phyloP scores from a whole-genome alignment of 352 stramenopile species.

The Phytophthora gonapodyides region DNA sequence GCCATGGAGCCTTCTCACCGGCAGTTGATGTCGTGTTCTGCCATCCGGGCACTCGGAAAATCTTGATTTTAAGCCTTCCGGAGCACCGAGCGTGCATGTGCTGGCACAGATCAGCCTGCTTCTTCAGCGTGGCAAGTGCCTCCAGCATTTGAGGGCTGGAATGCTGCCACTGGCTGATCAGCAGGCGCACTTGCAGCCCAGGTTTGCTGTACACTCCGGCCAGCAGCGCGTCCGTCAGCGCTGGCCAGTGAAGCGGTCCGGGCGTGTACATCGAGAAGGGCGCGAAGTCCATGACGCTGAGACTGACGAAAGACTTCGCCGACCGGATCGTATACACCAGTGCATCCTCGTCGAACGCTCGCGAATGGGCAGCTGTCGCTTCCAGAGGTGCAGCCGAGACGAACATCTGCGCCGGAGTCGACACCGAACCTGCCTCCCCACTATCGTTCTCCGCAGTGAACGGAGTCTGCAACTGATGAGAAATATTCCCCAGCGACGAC shows the following conservation, averaged over 20 bases:
- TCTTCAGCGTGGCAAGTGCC: conserved; percentile 48
- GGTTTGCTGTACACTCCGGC: conserved; percentile 58
- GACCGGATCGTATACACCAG: conserved; percentile 76
- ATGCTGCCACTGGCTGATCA: conserved; percentile 84
- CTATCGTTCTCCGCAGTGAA: conserved; percentile 15
- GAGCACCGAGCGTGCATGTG: conserved; percentile 44
- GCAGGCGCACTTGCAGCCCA: conserved; percentile 55
- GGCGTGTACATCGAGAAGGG: conserved; percentile 74
- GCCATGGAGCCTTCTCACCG: conserved; percentile 43
- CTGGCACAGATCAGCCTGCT: conserved; percentile 54
- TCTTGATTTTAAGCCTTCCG: conserved; percentile 66
- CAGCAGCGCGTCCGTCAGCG: conserved; percentile 65
- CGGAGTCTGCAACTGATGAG: conserved; percentile 48
- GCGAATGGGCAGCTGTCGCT: conserved; percentile 49
- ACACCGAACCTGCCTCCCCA: not conserved
- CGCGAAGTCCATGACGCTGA: conserved; percentile 87
- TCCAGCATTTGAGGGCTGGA: conserved; percentile 60
- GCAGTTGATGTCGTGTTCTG: conserved; percentile 56
- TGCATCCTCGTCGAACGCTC: conserved; percentile 72
- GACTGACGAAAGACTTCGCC: conserved; percentile 52
- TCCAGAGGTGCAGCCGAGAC: conserved; percentile 67
- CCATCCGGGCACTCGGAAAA: conserved; percentile 81
- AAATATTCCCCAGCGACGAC: conserved; percentile 51
- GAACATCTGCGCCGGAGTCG: conserved; percentile 47
- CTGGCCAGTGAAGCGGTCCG: conserved; percentile 67